Base-by-base conservation (phyloP, 2,329 filamentous ascomycete genomes). In the Aspergillus neoniger region DNA sequence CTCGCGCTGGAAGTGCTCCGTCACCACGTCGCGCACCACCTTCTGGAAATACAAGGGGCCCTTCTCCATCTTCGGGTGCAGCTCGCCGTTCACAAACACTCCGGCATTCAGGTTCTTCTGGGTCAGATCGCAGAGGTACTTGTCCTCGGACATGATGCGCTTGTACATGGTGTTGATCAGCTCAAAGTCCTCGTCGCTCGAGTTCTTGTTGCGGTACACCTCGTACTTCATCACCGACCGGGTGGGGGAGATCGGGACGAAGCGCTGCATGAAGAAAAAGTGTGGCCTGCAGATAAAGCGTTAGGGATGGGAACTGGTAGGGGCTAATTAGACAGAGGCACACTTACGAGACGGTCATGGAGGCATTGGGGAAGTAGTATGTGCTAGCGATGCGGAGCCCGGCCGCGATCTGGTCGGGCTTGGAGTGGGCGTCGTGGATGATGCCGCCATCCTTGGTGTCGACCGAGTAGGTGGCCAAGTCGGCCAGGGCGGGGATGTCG, bases 181-280 rank as follows among this genome's bases (percentile, higher is more conserved):
- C 5, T 81, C 74, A 68, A 89, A 88, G 58, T 86, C 81, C 32
- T 83, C 83, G 32, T 87, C 82, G 17, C 77, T 80, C 2, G 85
- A 80, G 69, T 82, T 74, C 70, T 84, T 85, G 79, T 88, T 83
- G 60, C 86, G 81, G 78, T 81, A 89, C 43, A 88, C 83, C 69
- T 89, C 85, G 72, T 88, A 88, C 63, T 80, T 79, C 81, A 88
- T 87, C 21, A 76, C 75, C 5, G 80, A 82, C 43, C 76, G 81
- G 47, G 75, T 79, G 0, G 86, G 78, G 0, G 79, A 77, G 51
- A 75, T 79, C 6, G 87, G 86, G 12, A 88, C 79, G 69, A 87
- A 86, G 59, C 85, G 79, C 70, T 88, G 85, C 65, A 88, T 85
- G 76, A 86, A 86, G 77, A 89, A 85, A 73, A 87, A 87, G 28